Conservation (phyloP, 495 filamentous ascomycete species). For the Rostrohypoxylon terebratum region DNA sequence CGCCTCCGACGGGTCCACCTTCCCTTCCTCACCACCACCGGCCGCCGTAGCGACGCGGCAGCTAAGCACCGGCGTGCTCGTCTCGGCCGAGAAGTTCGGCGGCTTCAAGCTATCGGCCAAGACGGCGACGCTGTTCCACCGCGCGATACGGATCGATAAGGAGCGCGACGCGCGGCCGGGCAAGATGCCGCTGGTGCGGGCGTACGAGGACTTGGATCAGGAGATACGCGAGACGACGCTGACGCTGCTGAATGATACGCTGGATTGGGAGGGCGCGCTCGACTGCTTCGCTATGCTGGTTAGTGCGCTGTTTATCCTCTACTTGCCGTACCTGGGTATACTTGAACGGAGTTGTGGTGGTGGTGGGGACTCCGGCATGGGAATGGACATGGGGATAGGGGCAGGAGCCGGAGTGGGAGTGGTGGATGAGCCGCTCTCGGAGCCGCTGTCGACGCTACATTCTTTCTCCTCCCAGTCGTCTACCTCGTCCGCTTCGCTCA, state of each 20-base stretch:
- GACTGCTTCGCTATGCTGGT: constrained; percentile 51
- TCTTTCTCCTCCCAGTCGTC: not conserved
- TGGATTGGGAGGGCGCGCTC: constrained; percentile 48
- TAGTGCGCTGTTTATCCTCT: constrained; percentile 38
- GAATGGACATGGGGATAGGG: not conserved
- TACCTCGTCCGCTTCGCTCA: not conserved
- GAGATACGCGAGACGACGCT: constrained; percentile 45
- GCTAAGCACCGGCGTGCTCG: constrained; percentile 34
- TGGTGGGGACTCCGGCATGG: not conserved
- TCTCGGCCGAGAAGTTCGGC: constrained; percentile 35
- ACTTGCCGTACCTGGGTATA: constrained; percentile 39
- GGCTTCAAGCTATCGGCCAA: constrained; percentile 48
- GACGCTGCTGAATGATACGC: constrained; percentile 35
- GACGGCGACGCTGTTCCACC: constrained; percentile 45
- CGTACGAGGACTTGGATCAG: constrained; percentile 43
- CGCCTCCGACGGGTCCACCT: not conserved
- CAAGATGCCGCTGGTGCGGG: constrained; percentile 39
- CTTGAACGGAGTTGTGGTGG: constrained; percentile 13
- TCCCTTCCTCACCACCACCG: constrained; percentile 28
- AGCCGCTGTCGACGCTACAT: not conserved
- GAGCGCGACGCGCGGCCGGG: constrained; percentile 42
- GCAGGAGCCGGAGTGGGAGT: not conserved
- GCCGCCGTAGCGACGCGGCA: constrained; percentile 15
- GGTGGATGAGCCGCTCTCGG: not conserved
- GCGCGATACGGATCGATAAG: constrained; percentile 46